Conservation (phyloP, 192 early-diverging fungal species). For the Gryganskiella cystojenkinii region DNA sequence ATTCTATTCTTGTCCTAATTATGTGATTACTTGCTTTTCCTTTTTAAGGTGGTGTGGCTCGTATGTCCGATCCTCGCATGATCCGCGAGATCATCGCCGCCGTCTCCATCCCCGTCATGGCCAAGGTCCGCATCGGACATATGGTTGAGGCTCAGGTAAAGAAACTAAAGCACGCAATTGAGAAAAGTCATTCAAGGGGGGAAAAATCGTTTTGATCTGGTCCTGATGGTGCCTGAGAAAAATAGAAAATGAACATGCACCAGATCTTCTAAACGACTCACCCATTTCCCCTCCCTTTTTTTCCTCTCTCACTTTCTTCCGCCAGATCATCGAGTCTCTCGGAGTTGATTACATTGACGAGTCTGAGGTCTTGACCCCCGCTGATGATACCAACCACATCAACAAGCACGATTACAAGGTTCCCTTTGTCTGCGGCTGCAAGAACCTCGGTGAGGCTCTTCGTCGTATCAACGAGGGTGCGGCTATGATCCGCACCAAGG, state of each 20-base stretch:
- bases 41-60: constrained; percentile 84
- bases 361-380: constrained; percentile 94
- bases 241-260: too few relatives aligned
- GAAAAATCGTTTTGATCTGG: background rate
- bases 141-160: constrained; percentile 94
- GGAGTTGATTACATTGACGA: constrained; percentile 98
- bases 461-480: constrained; percentile 97
- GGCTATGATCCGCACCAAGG: constrained; percentile 98
- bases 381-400: constrained; percentile 97
- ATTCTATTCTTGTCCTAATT: background rate
- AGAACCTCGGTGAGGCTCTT: constrained; percentile 98
- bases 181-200: background rate
- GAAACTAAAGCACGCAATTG: background rate
- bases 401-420: constrained; percentile 93
- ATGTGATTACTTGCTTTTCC: too few relatives aligned
- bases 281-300: background rate
- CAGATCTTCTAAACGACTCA: background rate
- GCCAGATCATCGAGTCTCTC: constrained; percentile 86
- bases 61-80: constrained; percentile 99
- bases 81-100: constrained; percentile 96
- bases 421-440: constrained; percentile 96
- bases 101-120: constrained; percentile 99
- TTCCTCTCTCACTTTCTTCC: background rate
- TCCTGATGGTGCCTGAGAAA: background rate
- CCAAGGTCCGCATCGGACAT: constrained; percentile 98